These are phyloP conservation scores for Brassica cretica DNA, from an alignment of 345 rosid genomes.

Conservation along the genomic window DNA sequence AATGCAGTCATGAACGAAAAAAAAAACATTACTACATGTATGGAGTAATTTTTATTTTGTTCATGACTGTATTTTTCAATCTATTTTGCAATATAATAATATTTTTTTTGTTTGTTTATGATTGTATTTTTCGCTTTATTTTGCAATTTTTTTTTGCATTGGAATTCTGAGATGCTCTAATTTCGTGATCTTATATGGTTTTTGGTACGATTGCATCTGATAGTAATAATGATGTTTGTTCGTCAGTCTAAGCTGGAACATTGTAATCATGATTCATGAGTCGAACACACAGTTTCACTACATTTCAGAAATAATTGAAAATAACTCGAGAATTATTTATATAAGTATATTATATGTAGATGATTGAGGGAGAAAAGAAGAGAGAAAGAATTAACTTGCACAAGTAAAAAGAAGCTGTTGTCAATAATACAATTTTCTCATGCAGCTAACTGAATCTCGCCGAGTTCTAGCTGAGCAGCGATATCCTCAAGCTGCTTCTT, in stretches of 20 bases:
- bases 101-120: too few species aligned
- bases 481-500: constrained; percentile 94
- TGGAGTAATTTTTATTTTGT: too few species aligned
- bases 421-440: constrained; percentile 30
- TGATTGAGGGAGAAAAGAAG: background rate
- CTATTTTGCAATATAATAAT: too few species aligned
- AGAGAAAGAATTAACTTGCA: background rate
- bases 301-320: background rate
- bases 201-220: too few species aligned
- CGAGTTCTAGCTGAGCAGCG: constrained; percentile 73
- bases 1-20: too few species aligned
- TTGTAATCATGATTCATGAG: background rate
- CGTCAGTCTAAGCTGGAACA: background rate
- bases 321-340: constrained; percentile 15
- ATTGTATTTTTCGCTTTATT: too few species aligned
- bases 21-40: too few species aligned
- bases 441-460: constrained; percentile 62
- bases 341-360: constrained; percentile 21
- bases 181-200: too few species aligned
- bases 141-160: too few species aligned
- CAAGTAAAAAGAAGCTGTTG: background rate
- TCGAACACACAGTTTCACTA: background rate
- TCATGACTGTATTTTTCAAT: too few species aligned
- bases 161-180: too few species aligned
- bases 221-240: too few species aligned